Conservation (phyloP, 208 protist genomes). For the Naegleria fowleri region DNA sequence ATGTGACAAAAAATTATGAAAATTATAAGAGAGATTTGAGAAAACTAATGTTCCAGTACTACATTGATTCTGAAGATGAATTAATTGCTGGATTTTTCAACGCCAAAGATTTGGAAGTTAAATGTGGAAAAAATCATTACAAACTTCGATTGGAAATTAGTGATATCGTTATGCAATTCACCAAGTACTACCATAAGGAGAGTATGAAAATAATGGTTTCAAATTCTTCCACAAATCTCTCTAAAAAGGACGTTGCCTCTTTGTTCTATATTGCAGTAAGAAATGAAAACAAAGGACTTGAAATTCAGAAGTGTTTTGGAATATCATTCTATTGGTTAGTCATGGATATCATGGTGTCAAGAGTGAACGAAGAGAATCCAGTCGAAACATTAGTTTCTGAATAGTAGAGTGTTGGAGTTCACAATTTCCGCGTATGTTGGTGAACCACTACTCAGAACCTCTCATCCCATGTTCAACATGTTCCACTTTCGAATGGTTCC, state of each 20-base stretch:
- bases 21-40: not conserved
- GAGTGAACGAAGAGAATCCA: too few species aligned
- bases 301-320: not conserved
- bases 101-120: not conserved
- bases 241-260: not conserved
- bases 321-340: not conserved
- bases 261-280: not conserved
- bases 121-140: not conserved
- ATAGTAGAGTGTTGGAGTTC: too few species aligned
- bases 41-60: not conserved
- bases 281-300: not conserved
- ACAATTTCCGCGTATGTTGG: too few species aligned
- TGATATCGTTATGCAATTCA: not conserved
- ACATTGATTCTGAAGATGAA: not conserved
- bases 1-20: not conserved
- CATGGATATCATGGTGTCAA: not conserved
- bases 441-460: too few species aligned
- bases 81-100: not conserved
- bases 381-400: too few species aligned
- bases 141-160: not conserved
- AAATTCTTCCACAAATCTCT: not conserved
- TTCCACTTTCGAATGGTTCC: too few species aligned
- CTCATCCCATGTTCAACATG: too few species aligned
- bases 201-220: not conserved
- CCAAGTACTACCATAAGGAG: not conserved